Evolutionary conservation across 169 alveolate species (phyloP).

Genomic region (Plasmodium inui): DNA sequence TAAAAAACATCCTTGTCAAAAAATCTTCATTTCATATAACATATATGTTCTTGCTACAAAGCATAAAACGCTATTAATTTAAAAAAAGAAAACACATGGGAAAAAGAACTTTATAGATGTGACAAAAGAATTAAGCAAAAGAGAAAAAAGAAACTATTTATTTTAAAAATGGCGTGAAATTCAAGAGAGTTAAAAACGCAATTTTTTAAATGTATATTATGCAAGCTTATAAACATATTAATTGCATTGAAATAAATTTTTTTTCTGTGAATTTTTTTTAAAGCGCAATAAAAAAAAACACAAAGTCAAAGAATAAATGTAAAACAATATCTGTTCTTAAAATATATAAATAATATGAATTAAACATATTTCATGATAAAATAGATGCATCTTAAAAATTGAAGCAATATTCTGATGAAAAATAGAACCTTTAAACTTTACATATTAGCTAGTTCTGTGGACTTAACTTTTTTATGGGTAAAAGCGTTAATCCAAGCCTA

Average conservation of each 20-base stretch:
- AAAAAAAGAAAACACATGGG: not conserved
- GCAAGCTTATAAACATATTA: not conserved
- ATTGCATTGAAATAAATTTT: not conserved
- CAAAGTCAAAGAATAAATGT: not conserved
- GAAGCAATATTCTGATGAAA: constrained; percentile 4
- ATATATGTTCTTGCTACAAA: not conserved
- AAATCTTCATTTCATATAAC: not conserved
- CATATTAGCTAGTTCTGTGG: not conserved
- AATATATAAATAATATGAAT: not conserved
- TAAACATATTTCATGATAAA: not conserved
- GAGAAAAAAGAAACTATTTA: not conserved
- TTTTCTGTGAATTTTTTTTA: not conserved
- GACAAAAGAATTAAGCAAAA: not conserved
- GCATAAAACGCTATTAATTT: not conserved
- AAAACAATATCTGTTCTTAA: not conserved
- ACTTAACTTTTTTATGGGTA: not conserved
- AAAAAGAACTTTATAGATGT: not conserved
- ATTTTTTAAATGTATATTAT: not conserved
- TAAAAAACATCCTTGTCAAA: not conserved
- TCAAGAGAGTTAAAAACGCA: not conserved
- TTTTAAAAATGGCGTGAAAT: not conserved
- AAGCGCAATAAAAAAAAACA: not conserved
- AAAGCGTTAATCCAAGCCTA: not conserved
- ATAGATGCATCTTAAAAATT: constrained; percentile 1
- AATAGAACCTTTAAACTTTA: not conserved